A percentile compares a stretch with the other conserved stretches of the same genome.
These are phyloP conservation scores for Psilocybe sp. DNA, from an alignment of 768 basidiomycete species.

Conservation along the genomic window DNA sequence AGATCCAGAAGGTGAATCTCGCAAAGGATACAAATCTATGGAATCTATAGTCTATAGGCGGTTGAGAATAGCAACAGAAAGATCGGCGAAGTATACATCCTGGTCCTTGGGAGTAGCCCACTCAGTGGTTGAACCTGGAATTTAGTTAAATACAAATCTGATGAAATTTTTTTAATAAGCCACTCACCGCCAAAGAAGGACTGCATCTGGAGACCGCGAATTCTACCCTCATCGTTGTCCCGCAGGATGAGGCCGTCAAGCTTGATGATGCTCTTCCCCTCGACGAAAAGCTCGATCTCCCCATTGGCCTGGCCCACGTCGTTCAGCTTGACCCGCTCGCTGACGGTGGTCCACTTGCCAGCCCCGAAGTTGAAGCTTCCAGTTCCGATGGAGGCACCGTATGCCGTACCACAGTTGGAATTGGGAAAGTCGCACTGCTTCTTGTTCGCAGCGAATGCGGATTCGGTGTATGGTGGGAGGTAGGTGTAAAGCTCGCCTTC, in stretches of 20 bases:
- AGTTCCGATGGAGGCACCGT: conserved; percentile 66
- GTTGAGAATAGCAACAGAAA: conserved; percentile 52
- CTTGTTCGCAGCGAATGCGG: conserved; percentile 43
- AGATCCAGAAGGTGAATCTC: too few species aligned
- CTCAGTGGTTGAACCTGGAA: conserved; percentile 14
- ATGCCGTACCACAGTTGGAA: conserved; percentile 57
- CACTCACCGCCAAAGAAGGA: conserved; percentile 66
- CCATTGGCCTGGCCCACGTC: conserved; percentile 67
- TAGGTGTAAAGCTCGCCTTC: conserved; percentile 71
- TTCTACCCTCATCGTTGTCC: conserved; percentile 41
- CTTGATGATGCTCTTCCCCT: conserved; percentile 62
- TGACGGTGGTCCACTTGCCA: conserved; percentile 64
- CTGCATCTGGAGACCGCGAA: conserved; percentile 70
- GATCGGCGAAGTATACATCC: conserved; percentile 65
- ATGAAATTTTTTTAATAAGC: not conserved
- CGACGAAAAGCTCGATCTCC: conserved; percentile 63
- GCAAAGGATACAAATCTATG: too few species aligned
- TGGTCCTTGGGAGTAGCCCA: conserved; percentile 62
- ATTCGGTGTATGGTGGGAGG: conserved; percentile 46
- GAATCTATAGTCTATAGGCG: too few species aligned
- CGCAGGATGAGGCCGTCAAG: conserved; percentile 54
- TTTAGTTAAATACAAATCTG: not conserved
- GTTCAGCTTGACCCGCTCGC: conserved; percentile 72
- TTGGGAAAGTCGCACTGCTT: conserved; percentile 45
- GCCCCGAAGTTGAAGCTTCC: conserved; percentile 62